Evolutionary conservation across 2,329 filamentous ascomycete species (phyloP).

Genomic region (Delphinella strobiligena): DNA sequence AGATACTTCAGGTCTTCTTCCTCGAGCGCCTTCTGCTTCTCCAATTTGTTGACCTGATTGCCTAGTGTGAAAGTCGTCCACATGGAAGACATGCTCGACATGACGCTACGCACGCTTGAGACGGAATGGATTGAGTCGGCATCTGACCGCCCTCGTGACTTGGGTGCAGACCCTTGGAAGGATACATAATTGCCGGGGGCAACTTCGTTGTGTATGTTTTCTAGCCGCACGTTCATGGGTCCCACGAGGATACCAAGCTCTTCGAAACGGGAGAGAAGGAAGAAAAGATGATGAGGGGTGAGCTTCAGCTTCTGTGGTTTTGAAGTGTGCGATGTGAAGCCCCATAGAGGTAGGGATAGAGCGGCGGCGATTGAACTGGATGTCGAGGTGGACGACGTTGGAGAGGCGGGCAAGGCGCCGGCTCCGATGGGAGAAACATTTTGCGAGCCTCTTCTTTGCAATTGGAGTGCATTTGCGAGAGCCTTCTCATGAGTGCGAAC

Average conservation of each 20-base stretch:
- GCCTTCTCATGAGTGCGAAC: slow-evolving; percentile 96
- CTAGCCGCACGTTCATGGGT: slow-evolving; percentile 88
- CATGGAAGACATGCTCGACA: slow-evolving; percentile 89
- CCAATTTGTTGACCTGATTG: slow-evolving; percentile 68
- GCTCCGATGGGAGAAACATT: slow-evolving; percentile 39
- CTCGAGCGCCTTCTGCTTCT: slow-evolving; percentile 77
- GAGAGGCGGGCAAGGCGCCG: slow-evolving; percentile 39
- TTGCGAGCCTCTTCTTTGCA: slow-evolving; percentile 53
- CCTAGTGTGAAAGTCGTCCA: slow-evolving; percentile 84
- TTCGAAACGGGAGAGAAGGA: slow-evolving; percentile 88
- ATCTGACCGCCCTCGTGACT: slow-evolving; percentile 69
- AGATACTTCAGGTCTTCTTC: slow-evolving; percentile 88
- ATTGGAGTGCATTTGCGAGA: slow-evolving; percentile 85
- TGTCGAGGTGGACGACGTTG: slow-evolving; percentile 61
- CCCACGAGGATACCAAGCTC: slow-evolving; percentile 83
- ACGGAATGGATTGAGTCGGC: slow-evolving; percentile 88
- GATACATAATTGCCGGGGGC: slow-evolving; percentile 90
- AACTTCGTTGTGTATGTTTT: slow-evolving; percentile 82
- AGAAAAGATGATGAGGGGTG: slow-evolving; percentile 94
- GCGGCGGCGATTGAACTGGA: slow-evolving; percentile 66
- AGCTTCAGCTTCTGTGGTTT: slow-evolving; percentile 87
- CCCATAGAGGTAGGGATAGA: slow-evolving; percentile 74
- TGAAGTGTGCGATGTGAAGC: slow-evolving; percentile 69
- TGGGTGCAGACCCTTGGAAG: slow-evolving; percentile 74
- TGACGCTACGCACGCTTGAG: slow-evolving; percentile 90